A percentile compares a stretch with the other conserved stretches of the same genome.
Evolutionary conservation across 2,329 filamentous ascomycete genomes (phyloP).

Genomic region (Neopestalotiopsis sp.): DNA sequence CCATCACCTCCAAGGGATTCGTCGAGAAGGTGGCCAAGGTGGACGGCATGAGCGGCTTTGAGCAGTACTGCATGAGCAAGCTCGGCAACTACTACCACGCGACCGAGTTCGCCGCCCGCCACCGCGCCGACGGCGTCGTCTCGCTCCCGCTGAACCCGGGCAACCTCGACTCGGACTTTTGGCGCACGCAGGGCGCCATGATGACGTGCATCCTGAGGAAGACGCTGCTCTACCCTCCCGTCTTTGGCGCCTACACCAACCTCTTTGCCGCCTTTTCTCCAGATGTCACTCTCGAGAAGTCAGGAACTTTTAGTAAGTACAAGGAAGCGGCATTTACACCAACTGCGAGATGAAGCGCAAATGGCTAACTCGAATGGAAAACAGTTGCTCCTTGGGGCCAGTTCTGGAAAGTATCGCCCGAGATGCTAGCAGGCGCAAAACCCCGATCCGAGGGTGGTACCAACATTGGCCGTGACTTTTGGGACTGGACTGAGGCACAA

Average conservation of each 20-base stretch:
- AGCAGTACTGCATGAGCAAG: constrained; percentile 36
- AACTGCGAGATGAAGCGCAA: neutral
- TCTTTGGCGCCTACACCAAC: constrained; percentile 47
- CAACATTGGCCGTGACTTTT: constrained; percentile 44
- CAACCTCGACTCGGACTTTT: constrained; percentile 33
- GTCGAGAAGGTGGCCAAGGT: constrained; percentile 16
- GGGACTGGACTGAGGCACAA: constrained; percentile 50
- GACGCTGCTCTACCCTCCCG: constrained; percentile 24
- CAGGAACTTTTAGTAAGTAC: constrained; percentile 34
- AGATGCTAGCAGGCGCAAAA: constrained; percentile 37
- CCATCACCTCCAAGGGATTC: constrained; percentile 16
- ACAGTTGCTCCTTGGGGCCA: constrained; percentile 53
- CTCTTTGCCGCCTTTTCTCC: constrained; percentile 44
- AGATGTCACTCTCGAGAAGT: constrained; percentile 38
- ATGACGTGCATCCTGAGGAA: constrained; percentile 16
- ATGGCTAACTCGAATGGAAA: neutral
- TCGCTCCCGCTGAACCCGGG: constrained; percentile 33
- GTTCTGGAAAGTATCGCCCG: constrained; percentile 35
- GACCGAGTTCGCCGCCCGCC: constrained; percentile 32
- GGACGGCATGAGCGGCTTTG: constrained; percentile 28
- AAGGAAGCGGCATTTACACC: neutral
- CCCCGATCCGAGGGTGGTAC: constrained; percentile 41
- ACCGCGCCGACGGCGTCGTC: constrained; percentile 28
- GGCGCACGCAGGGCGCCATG: constrained; percentile 25
- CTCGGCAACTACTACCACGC: constrained; percentile 34